A percentile compares a stretch with the other conserved stretches of the same genome.
These are phyloP conservation scores for Psilocybe mexicana DNA, from an alignment of 1,284 basidiomycete species.

Conservation along the genomic window DNA sequence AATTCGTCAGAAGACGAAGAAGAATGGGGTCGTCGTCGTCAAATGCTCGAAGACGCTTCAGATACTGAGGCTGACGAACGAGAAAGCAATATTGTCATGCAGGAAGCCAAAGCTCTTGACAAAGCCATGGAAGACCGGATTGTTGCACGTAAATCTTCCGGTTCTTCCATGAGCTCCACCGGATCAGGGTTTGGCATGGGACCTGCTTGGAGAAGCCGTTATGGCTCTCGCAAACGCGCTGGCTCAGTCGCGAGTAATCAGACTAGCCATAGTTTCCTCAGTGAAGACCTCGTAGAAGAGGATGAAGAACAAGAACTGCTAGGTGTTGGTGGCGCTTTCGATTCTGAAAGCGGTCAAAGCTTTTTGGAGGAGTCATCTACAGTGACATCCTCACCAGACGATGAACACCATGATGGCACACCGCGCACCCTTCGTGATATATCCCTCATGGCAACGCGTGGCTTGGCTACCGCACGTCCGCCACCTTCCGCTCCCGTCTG, in stretches of 20 bases:
- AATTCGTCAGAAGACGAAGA: constrained; percentile 69
- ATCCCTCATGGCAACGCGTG: constrained; percentile 22
- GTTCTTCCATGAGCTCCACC: constrained; percentile 59
- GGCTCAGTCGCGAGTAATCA: constrained; percentile 70
- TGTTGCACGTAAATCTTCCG: constrained; percentile 68
- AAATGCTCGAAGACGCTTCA: constrained; percentile 57
- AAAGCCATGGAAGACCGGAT: constrained; percentile 82
- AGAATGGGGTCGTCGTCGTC: constrained; percentile 79
- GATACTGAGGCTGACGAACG: constrained; percentile 52
- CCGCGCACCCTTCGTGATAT: constrained; percentile 23
- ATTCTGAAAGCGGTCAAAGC: constrained; percentile 39
- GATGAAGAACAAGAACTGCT: constrained; percentile 74
- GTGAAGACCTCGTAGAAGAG: constrained; percentile 79
- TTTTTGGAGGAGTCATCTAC: constrained; percentile 33
- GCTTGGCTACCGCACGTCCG: constrained; percentile 29
- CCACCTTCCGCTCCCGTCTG: constrained; percentile 57
- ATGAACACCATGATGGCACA: constrained; percentile 39
- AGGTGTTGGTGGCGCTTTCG: constrained; percentile 68
- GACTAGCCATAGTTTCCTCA: constrained; percentile 67
- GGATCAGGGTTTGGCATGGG: constrained; percentile 65
- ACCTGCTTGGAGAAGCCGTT: constrained; percentile 61
- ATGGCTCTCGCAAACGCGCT: constrained; percentile 63
- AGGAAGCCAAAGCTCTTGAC: constrained; percentile 75
- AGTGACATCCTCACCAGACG: constrained; percentile 47
- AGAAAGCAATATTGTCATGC: constrained; percentile 61